phyloP scores from a whole-genome alignment of 257 asterid species.

The Nicotiana otophora region DNA sequence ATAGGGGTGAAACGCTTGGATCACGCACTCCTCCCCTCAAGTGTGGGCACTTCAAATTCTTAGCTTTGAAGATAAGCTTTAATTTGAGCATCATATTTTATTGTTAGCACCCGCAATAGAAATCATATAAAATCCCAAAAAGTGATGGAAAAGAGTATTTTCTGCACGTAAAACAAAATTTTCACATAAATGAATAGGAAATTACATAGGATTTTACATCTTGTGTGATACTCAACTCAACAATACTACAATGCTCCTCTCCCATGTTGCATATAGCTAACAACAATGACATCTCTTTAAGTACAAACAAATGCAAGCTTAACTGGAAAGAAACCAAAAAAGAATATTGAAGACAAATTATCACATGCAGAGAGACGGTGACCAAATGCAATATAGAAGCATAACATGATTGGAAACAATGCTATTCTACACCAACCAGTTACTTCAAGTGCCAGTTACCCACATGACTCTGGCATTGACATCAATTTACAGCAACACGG shows the following conservation, averaged over 20 bases:
- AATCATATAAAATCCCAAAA: not conserved
- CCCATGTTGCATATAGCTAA: not conserved
- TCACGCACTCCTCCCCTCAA: too few species aligned
- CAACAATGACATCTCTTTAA: not conserved
- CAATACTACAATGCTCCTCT: not conserved
- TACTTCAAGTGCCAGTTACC: slow-evolving; percentile 15
- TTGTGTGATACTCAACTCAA: not conserved
- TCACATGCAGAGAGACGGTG: slow-evolving; percentile 27
- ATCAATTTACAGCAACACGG: slow-evolving; percentile 45
- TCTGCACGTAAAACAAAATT: not conserved
- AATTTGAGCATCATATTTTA: not conserved
- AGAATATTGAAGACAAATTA: slow-evolving; percentile 14
- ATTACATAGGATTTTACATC: slow-evolving; percentile 6
- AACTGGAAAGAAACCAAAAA: slow-evolving; percentile 10
- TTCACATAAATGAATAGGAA: not conserved
- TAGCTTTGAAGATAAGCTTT: not conserved
- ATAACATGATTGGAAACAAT: slow-evolving; percentile 33
- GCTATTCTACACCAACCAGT: slow-evolving; percentile 39
- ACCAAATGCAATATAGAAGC: slow-evolving; percentile 27
- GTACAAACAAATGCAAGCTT: not conserved
- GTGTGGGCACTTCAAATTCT: too few species aligned
- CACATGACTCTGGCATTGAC: slow-evolving; percentile 29
- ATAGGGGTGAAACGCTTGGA: too few species aligned
- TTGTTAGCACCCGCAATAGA: not conserved
- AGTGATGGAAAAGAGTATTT: not conserved